Evolutionary conservation across 371 early-diverging fungal genomes (phyloP).

Genomic region (Circinella minor): DNA sequence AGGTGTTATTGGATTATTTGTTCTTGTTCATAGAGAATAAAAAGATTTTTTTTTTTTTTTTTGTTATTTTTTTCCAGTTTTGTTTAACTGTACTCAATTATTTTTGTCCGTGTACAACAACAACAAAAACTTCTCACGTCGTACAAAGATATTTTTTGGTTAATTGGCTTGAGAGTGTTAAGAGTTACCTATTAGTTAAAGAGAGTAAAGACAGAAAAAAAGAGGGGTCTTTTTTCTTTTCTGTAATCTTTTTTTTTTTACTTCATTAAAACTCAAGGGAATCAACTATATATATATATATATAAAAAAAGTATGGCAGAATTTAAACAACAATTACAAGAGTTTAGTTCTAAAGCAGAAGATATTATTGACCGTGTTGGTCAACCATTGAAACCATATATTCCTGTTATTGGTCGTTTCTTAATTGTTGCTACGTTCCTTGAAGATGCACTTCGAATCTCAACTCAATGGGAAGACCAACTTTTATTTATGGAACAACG

Average conservation of each 20-base stretch:
- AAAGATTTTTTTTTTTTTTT: too few species aligned
- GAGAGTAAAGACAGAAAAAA: neutral
- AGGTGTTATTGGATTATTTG: constrained; percentile 77
- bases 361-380: constrained; percentile 65
- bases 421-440: constrained; percentile 93
- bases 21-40: constrained; percentile 66
- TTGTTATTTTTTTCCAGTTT: neutral
- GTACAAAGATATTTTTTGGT: too few species aligned
- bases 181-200: neutral
- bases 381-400: constrained; percentile 83
- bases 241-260: constrained; percentile 10
- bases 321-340: constrained; percentile 23
- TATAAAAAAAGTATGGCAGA: constrained; percentile 13
- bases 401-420: constrained; percentile 86
- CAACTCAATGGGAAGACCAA: constrained; percentile 88
- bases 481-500: constrained; percentile 74
- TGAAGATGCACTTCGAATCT: constrained; percentile 89
- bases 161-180: neutral
- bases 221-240: neutral
- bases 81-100: too few species aligned
- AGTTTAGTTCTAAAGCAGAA: constrained; percentile 25
- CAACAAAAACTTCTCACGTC: too few species aligned
- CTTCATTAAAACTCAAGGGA: neutral
- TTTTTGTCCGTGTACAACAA: too few species aligned
- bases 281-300: too few species aligned